These are phyloP conservation scores for Penicillium sp. DNA, from an alignment of 2,329 filamentous ascomycete genomes.

Conservation along the genomic window DNA sequence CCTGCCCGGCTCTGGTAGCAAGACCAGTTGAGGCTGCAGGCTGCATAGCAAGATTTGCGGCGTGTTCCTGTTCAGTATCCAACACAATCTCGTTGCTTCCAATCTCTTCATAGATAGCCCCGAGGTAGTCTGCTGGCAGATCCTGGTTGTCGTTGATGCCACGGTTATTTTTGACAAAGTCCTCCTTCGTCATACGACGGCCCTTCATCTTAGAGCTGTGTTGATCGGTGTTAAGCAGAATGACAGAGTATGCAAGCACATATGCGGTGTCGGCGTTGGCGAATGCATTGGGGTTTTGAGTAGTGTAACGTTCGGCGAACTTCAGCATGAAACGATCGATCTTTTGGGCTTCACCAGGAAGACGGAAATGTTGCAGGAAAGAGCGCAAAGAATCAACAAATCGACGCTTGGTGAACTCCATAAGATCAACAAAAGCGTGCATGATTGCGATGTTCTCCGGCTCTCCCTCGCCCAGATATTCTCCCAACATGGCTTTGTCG, in stretches of 20 bases:
- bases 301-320: conserved; percentile 93
- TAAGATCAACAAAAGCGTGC: conserved; percentile 94
- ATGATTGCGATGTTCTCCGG: conserved; percentile 93
- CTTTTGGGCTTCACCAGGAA: conserved; percentile 96
- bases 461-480: conserved; percentile 93
- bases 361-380: conserved; percentile 90
- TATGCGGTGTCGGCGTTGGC: conserved; percentile 98
- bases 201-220: conserved; percentile 84
- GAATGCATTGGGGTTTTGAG: conserved; percentile 94
- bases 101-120: conserved; percentile 90
- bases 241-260: conserved; percentile 92
- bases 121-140: conserved; percentile 88
- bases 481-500: conserved; percentile 89
- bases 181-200: conserved; percentile 88
- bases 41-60: conserved; percentile 72
- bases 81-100: conserved; percentile 88
- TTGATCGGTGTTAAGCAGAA: conserved; percentile 92
- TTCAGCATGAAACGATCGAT: conserved; percentile 99
- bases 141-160: conserved; percentile 97
- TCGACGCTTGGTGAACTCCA: conserved; percentile 88
- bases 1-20: conserved; percentile 81
- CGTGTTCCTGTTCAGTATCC: conserved; percentile 85
- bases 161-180: conserved; percentile 98
- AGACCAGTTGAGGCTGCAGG: conserved; percentile 66
- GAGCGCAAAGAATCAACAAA: conserved; percentile 91